phyloP scores from a whole-genome alignment of 768 basidiomycete genomes.

The Lactarius tabidus region DNA sequence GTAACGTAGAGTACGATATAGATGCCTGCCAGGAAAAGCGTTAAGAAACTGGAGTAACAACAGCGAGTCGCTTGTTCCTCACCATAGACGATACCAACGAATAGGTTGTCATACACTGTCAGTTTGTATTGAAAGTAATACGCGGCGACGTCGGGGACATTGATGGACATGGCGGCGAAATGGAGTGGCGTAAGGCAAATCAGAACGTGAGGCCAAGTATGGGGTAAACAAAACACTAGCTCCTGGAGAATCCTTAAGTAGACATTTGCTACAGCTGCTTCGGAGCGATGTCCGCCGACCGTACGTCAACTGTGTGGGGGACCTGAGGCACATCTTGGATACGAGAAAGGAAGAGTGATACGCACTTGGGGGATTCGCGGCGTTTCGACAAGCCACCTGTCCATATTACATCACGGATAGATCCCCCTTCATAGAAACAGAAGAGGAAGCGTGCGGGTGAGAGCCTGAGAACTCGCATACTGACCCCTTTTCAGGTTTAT shows the following conservation, averaged over 20 bases:
- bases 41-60: neutral
- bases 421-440: neutral
- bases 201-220: neutral
- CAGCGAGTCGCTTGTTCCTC: neutral
- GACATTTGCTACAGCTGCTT: neutral
- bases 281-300: neutral
- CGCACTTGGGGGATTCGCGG: constrained; percentile 1
- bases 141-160: neutral
- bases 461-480: neutral
- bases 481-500: neutral
- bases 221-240: neutral
- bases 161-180: constrained; percentile 5
- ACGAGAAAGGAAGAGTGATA: neutral
- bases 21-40: neutral
- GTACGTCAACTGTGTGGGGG: neutral
- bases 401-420: neutral
- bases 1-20: constrained; percentile 8
- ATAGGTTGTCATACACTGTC: constrained; percentile 14
- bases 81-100: constrained; percentile 18
- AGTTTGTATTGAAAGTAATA: constrained; percentile 6
- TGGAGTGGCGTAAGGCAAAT: neutral
- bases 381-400: neutral
- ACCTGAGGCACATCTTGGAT: neutral
- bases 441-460: neutral
- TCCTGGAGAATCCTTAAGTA: neutral